These are phyloP conservation scores for Acephala macrosclerotiorum DNA, from an alignment of 2,329 filamentous ascomycete genomes.

Conservation along the genomic window DNA sequence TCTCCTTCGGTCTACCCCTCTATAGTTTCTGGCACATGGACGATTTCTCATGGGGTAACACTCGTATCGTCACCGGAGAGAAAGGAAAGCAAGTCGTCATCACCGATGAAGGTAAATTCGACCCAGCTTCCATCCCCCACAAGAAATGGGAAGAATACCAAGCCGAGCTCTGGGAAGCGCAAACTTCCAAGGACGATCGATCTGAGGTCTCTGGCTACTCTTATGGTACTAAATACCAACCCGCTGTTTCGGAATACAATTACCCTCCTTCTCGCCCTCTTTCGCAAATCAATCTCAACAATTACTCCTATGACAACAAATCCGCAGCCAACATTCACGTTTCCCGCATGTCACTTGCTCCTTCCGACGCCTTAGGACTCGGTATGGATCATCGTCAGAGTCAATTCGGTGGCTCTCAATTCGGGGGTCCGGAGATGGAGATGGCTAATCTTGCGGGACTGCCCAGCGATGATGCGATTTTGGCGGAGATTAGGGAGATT, in stretches of 20 bases:
- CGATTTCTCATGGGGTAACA: constrained; percentile 99
- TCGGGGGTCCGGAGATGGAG: constrained; percentile 71
- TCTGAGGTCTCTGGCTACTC: constrained; percentile 94
- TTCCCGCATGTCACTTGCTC: constrained; percentile 82
- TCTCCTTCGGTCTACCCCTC: constrained; percentile 86
- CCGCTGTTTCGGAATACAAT: constrained; percentile 72
- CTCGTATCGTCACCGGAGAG: constrained; percentile 94
- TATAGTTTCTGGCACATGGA: constrained; percentile 99
- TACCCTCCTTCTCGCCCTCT: constrained; percentile 61
- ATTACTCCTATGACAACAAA: constrained; percentile 42
- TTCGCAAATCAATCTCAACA: constrained; percentile 45
- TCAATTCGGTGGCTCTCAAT: constrained; percentile 51
- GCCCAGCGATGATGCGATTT: constrained; percentile 86
- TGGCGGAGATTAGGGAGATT: constrained; percentile 95
- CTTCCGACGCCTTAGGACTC: constrained; percentile 65
- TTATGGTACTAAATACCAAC: constrained; percentile 83
- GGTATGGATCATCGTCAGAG: constrained; percentile 47
- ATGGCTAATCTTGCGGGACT: constrained; percentile 75
- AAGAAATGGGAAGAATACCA: constrained; percentile 99
- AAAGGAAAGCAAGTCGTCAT: constrained; percentile 91
- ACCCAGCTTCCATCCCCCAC: constrained; percentile 88
- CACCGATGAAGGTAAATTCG: constrained; percentile 97
- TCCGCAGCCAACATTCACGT: constrained; percentile 44
- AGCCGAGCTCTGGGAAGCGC: constrained; percentile 95
- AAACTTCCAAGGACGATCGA: constrained; percentile 75